Conservation (phyloP, 257 asterid genomes). For the Penstemon barbatus region DNA sequence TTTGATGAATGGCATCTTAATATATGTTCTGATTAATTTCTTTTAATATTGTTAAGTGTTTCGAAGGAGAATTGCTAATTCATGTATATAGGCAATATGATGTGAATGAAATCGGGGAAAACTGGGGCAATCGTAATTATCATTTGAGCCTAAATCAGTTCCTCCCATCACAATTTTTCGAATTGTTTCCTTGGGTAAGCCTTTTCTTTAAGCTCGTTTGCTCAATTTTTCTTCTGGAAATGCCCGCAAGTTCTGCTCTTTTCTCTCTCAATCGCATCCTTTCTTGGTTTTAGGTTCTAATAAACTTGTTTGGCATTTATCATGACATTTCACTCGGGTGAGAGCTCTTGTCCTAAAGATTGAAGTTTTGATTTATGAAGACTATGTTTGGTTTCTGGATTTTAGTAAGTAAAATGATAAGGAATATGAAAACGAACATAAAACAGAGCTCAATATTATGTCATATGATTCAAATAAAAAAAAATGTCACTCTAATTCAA, state of each 20-base stretch:
- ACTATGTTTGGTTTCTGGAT: neutral
- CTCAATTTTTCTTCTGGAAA: neutral
- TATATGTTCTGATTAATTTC: neutral
- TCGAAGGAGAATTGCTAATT: too few relatives aligned
- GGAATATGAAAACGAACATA: too few relatives aligned
- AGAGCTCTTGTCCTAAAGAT: neutral
- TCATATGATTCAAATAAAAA: too few relatives aligned
- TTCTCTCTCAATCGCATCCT: too few relatives aligned
- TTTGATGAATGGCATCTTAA: neutral
- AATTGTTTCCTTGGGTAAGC: neutral
- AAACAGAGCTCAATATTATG: too few relatives aligned
- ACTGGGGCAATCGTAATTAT: neutral
- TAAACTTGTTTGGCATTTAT: too few relatives aligned
- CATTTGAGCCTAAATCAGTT: neutral
- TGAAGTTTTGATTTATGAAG: neutral
- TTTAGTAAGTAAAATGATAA: neutral
- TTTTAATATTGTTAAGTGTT: neutral
- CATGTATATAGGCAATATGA: neutral
- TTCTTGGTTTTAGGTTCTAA: too few relatives aligned
- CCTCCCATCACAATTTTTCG: neutral
- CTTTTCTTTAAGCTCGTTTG: neutral
- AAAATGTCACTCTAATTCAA: neutral
- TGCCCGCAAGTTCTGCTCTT: neutral
- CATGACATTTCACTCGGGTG: neutral
- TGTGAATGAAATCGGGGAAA: neutral